Evolutionary conservation across 2,329 filamentous ascomycete species (phyloP).

Genomic region (Penicillium nordicum): DNA sequence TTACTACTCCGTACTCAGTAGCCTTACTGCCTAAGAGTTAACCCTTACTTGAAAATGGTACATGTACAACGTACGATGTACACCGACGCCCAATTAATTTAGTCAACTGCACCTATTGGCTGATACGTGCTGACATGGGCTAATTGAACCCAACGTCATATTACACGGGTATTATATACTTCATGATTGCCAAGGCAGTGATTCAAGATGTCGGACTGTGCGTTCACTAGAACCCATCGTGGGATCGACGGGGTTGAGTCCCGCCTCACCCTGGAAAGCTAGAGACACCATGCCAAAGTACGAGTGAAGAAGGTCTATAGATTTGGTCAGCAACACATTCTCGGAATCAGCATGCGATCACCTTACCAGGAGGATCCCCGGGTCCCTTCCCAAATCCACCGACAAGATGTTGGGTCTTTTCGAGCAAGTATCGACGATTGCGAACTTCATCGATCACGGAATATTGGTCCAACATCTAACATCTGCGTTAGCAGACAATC

Average conservation of each 20-base stretch:
- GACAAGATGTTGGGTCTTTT: conserved; percentile 81
- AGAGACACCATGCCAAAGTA: conserved; percentile 83
- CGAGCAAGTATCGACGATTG: conserved; percentile 74
- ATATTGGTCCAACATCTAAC: conserved; percentile 56
- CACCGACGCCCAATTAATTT: conserved; percentile 5
- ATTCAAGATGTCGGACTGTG: conserved; percentile 39
- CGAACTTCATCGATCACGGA: conserved; percentile 58
- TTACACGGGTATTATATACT: conserved; percentile 8
- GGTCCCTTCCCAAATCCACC: conserved; percentile 76
- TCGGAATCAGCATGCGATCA: conserved; percentile 1
- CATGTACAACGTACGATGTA: conserved; percentile 1
- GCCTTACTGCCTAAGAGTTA: not conserved
- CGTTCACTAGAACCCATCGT: conserved; percentile 68
- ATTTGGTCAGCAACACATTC: not conserved
- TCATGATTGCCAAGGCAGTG: conserved; percentile 35
- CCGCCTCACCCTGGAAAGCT: conserved; percentile 66
- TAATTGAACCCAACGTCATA: conserved; percentile 5
- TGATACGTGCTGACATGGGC: conserved; percentile 8
- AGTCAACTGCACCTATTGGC: conserved; percentile 5
- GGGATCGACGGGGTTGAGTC: conserved; percentile 68
- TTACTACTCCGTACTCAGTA: not conserved
- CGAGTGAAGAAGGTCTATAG: conserved; percentile 73
- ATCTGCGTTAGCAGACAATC: conserved; percentile 14
- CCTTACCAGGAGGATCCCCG: conserved; percentile 62
- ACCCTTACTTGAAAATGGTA: not conserved